A percentile compares a stretch with the other conserved stretches of the same genome.
phyloP scores from a whole-genome alignment of 208 protist genomes.

The Spongospora subterranea region DNA sequence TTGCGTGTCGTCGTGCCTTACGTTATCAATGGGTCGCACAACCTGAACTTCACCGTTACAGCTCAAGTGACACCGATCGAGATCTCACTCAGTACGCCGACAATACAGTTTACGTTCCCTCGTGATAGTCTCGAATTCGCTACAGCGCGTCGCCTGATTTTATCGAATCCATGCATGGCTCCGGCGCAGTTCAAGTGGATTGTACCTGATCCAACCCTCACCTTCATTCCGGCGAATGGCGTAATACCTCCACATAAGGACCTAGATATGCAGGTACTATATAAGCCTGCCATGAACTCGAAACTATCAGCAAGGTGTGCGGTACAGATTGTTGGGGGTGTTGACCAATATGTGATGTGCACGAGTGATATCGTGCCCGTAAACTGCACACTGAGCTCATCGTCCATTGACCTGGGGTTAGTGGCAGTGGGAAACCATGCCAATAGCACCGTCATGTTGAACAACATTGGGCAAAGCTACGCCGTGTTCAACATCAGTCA shows the following conservation, averaged over 20 bases:
- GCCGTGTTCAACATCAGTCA: not conserved
- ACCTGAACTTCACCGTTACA: not conserved
- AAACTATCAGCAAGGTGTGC: not conserved
- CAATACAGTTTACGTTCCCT: not conserved
- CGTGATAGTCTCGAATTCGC: not conserved
- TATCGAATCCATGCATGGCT: not conserved
- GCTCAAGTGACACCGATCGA: conserved; percentile 7
- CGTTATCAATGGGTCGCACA: not conserved
- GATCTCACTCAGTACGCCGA: not conserved
- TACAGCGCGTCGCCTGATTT: not conserved
- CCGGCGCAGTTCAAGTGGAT: not conserved
- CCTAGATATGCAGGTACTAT: not conserved
- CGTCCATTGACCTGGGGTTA: not conserved
- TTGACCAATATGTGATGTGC: not conserved
- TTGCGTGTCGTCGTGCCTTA: not conserved
- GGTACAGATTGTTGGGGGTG: not conserved
- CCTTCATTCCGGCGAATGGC: not conserved
- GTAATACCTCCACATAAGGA: not conserved
- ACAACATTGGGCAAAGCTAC: not conserved
- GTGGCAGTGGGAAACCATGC: not conserved
- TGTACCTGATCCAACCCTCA: not conserved
- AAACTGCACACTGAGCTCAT: not conserved
- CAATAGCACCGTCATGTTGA: not conserved
- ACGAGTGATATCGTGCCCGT: not conserved
- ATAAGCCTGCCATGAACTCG: not conserved